phyloP scores from a whole-genome alignment of 352 stramenopile genomes.

The Phytophthora crassamura region DNA sequence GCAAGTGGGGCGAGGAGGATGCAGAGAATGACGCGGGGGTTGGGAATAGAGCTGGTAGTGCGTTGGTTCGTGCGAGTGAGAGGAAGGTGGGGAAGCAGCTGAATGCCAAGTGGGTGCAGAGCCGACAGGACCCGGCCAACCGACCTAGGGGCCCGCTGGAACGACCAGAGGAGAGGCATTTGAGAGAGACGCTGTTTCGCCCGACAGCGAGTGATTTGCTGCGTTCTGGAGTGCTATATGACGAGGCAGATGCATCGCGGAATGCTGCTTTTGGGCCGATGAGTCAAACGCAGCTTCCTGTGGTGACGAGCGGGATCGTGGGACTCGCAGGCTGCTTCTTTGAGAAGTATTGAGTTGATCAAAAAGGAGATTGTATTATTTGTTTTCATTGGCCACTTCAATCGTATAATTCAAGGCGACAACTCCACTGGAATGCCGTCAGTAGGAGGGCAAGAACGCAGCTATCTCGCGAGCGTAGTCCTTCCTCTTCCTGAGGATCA shows the following conservation, averaged over 20 bases:
- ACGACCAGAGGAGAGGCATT: constrained; percentile 49
- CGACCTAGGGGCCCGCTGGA: constrained; percentile 54
- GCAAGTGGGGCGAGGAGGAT: constrained; percentile 21
- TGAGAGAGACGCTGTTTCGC: constrained; percentile 57
- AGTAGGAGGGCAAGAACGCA: constrained; percentile 48
- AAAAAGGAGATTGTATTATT: not conserved
- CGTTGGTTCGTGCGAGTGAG: constrained; percentile 52
- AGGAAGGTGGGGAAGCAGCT: constrained; percentile 77
- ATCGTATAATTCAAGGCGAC: not conserved
- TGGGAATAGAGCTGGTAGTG: constrained; percentile 19
- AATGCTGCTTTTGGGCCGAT: constrained; percentile 33
- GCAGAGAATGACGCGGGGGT: constrained; percentile 7
- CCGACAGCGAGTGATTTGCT: constrained; percentile 47
- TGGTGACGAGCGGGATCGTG: constrained; percentile 50
- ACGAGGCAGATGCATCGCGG: constrained; percentile 37
- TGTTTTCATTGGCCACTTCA: not conserved
- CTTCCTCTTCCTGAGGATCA: constrained; percentile 36
- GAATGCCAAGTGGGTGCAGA: constrained; percentile 63
- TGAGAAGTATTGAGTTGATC: constrained; percentile 38
- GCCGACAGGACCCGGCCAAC: constrained; percentile 58
- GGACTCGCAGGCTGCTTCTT: constrained; percentile 65
- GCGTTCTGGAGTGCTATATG: constrained; percentile 47
- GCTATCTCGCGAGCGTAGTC: constrained; percentile 40
- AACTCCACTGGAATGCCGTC: too few species aligned
- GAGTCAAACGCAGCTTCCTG: constrained; percentile 22